phyloP scores from a whole-genome alignment of 129 eudicot genomes.

The Sambucus nigra region DNA sequence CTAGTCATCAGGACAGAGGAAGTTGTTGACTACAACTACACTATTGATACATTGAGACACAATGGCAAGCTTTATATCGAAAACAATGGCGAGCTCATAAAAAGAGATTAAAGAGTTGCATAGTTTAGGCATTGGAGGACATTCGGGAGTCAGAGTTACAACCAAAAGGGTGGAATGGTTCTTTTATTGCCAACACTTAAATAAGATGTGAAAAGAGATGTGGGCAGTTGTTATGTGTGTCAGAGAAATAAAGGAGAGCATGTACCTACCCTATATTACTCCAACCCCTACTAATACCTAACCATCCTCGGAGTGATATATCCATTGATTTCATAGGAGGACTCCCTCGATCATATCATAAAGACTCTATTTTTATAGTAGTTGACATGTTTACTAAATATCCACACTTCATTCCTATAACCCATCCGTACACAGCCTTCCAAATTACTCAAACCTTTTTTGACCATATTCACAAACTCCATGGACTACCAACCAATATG shows the following conservation, averaged over 20 bases:
- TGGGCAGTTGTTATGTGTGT: background rate
- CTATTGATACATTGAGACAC: background rate
- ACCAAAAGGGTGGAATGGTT: background rate
- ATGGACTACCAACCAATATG: background rate
- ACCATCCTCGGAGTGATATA: background rate
- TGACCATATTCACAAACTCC: background rate
- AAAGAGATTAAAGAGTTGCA: background rate
- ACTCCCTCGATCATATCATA: background rate
- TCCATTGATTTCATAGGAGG: conserved; percentile 3
- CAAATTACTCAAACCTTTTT: background rate
- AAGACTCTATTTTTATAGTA: background rate
- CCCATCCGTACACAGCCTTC: background rate
- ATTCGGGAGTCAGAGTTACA: background rate
- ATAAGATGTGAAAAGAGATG: background rate
- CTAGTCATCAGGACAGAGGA: background rate
- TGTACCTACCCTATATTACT: background rate
- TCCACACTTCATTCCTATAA: background rate
- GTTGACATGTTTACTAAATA: background rate
- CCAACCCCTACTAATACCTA: background rate
- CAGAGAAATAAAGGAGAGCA: background rate
- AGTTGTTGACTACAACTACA: background rate
- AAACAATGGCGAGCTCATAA: background rate
- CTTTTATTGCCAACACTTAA: background rate
- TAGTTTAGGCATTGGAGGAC: background rate
- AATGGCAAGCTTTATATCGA: background rate